Evolutionary conservation across 495 filamentous ascomycete species (phyloP).

Genomic region (Penicillium atrosanguineum): DNA sequence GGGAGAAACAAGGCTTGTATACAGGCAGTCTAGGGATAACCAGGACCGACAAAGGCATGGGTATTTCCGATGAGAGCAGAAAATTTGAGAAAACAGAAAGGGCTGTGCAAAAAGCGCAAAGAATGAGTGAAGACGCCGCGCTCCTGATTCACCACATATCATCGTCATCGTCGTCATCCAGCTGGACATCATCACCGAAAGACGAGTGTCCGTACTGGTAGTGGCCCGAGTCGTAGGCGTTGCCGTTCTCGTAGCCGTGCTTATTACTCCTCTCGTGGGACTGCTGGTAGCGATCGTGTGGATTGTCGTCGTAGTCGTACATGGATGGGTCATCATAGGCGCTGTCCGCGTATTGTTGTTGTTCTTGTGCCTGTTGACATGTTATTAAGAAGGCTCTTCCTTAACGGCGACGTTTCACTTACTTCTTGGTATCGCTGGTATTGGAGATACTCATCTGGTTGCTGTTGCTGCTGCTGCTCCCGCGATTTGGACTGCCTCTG

Average conservation of each 20-base stretch:
- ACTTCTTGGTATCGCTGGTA: conserved; percentile 69
- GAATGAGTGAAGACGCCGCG: conserved; percentile 17
- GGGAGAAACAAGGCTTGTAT: conserved; percentile 19
- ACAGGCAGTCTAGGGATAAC: conserved; percentile 25
- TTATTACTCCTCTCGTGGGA: conserved; percentile 52
- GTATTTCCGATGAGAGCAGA: conserved; percentile 34
- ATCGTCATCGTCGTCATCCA: conserved; percentile 52
- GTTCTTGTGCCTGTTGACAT: conserved; percentile 47
- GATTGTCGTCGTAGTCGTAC: conserved; percentile 56
- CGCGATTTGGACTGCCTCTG: conserved; percentile 61
- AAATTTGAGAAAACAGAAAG: conserved; percentile 18
- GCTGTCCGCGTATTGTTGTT: conserved; percentile 50
- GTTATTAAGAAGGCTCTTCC: conserved; percentile 4
- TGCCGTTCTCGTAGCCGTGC: conserved; percentile 47
- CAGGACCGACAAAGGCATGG: conserved; percentile 30
- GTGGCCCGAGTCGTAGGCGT: conserved; percentile 42
- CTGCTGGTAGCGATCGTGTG: conserved; percentile 50
- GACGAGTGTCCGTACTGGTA: conserved; percentile 50
- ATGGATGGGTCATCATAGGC: conserved; percentile 58
- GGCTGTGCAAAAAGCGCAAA: conserved; percentile 1
- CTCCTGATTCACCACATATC: conserved; percentile 53
- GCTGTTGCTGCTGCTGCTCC: conserved; percentile 36
- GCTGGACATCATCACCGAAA: conserved; percentile 48
- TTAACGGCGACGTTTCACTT: conserved; percentile 19
- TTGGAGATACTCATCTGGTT: conserved; percentile 60